Evolutionary conservation across 805 yeast genomes (phyloP), one percentile per base, ranked within the genome.

Genomic region (Barnettozyma salicaria): DNA sequence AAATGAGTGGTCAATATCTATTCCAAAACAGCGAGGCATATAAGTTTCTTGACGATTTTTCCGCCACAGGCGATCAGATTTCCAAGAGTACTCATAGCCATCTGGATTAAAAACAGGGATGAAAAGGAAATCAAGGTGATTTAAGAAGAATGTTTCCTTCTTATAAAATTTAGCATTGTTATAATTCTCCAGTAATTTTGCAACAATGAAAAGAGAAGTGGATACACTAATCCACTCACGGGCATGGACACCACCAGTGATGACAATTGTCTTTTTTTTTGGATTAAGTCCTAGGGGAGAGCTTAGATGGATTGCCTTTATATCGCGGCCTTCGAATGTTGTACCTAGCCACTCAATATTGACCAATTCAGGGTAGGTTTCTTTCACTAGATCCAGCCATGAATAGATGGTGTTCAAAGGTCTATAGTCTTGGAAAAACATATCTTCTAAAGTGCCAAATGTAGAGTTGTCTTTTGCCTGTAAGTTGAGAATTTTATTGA

Each of bases 61-160:
- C 31, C 92, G 65, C 97, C 97, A 88, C 41, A 88, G 63, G 39
- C 97, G 65, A 55, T 88, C 95, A 19, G 62, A 53, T 2, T 66
- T 68, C 96, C 96, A 88, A 2, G 94, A 68, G 56, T 82, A 81
- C 11, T 68, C 84, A 56, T 88, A 88, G 0, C 97, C 97, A 60
- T 88, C 97, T 1, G 96, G 96, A 53, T 88, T 88, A 58, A 79
- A 72, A 10, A 86, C 84, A 0, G 97, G 97, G 21, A 87, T 68
- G 45, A 88, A 77, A 23, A 84, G 56, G 49, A 83, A 82, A 50
- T 86, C 90, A 40, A 85, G 58, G 30, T 75, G 61, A 31, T 77
- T 63, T 41, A 86, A 58, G 41, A 64, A 76, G 22, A 57, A 59
- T 5, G 64, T 64, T 39, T 69, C 74, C 32, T 66, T 64, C 21